These are phyloP conservation scores for Pterocarpus santalinus DNA, from an alignment of 306 rosid genomes.

Conservation along the genomic window DNA sequence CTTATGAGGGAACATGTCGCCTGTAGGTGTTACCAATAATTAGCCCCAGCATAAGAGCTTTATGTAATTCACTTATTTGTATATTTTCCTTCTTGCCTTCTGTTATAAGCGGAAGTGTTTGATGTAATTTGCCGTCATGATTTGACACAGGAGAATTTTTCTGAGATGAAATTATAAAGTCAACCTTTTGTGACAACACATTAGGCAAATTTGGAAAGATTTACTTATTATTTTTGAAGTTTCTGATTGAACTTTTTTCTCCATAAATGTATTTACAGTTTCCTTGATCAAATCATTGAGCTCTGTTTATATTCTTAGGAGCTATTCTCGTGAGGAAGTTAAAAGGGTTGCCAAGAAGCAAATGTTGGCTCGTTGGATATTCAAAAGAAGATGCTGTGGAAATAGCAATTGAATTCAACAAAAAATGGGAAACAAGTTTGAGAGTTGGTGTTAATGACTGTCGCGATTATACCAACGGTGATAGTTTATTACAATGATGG, in stretches of 20 bases:
- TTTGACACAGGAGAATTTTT: neutral
- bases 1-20: conserved; percentile 7
- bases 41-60: neutral
- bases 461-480: conserved; percentile 86
- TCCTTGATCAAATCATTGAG: neutral
- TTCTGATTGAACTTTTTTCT: neutral
- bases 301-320: conserved; percentile 55
- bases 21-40: neutral
- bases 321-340: conserved; percentile 71
- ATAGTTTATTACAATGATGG: conserved; percentile 18
- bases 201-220: too few species aligned
- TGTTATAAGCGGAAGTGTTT: conserved; percentile 16
- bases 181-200: too few species aligned
- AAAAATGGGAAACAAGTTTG: conserved; percentile 70
- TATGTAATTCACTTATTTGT: neutral
- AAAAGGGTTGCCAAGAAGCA: conserved; percentile 67
- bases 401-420: conserved; percentile 69
- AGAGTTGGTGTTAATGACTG: conserved; percentile 82
- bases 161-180: too few species aligned
- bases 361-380: conserved; percentile 89
- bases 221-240: too few species aligned
- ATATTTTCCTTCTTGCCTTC: conserved; percentile 13
- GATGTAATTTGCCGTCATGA: conserved; percentile 27
- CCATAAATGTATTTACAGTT: neutral
- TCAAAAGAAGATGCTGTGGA: conserved; percentile 59